These are phyloP conservation scores for Lactarius deliciosus DNA, from an alignment of 768 basidiomycete genomes.

Conservation along the genomic window DNA sequence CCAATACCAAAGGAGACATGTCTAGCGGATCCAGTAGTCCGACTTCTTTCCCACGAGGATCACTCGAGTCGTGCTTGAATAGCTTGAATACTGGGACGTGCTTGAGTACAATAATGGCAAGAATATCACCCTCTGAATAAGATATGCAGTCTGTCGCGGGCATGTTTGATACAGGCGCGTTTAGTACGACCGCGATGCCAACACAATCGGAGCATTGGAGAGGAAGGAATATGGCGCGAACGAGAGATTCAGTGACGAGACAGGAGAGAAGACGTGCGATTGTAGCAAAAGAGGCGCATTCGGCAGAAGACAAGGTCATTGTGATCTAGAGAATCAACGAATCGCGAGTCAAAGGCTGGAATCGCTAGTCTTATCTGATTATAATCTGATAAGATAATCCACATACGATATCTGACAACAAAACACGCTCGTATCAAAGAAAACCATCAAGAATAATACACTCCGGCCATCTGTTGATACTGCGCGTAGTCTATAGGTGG, in stretches of 20 bases:
- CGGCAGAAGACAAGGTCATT: conserved; percentile 3
- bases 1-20: conserved; percentile 48
- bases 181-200: conserved; percentile 46
- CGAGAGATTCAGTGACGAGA: conserved; percentile 56
- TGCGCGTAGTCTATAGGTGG: conserved; percentile 20
- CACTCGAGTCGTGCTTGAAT: conserved; percentile 40
- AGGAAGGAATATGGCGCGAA: conserved; percentile 49
- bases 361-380: background rate
- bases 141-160: conserved; percentile 17
- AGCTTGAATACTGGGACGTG: conserved; percentile 51
- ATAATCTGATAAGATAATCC: background rate
- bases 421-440: background rate
- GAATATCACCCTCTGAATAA: conserved; percentile 40
- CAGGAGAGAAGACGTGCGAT: conserved; percentile 54
- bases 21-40: conserved; percentile 56
- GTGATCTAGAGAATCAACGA: background rate
- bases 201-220: conserved; percentile 37
- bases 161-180: conserved; percentile 31
- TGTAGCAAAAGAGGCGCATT: conserved; percentile 47
- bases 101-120: conserved; percentile 49
- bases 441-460: conserved; percentile 9
- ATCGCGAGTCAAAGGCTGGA: background rate
- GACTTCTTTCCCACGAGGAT: conserved; percentile 41
- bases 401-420: background rate
- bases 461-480: conserved; percentile 1